These are phyloP conservation scores for Astrephomene gubernaculifera DNA, from an alignment of 139 green algal species.

Conservation along the genomic window DNA sequence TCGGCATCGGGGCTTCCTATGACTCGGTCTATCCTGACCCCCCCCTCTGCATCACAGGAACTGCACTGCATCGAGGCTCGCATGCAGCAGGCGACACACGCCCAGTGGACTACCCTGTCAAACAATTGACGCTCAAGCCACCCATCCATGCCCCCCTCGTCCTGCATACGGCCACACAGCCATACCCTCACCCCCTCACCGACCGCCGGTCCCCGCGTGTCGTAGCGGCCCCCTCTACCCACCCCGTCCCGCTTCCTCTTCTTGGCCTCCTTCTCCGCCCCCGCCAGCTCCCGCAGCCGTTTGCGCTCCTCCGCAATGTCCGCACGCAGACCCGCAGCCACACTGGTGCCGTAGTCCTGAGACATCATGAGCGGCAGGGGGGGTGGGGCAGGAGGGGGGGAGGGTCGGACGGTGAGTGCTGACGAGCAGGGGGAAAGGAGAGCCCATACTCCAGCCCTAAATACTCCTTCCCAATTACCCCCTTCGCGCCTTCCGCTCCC, in stretches of 20 bases:
- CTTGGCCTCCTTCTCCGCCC: slow-evolving; percentile 56
- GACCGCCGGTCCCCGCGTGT: background rate
- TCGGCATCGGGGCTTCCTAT: too few relatives aligned
- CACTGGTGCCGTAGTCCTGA: slow-evolving; percentile 19
- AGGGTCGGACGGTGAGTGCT: background rate
- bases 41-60: too few relatives aligned
- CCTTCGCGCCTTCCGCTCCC: background rate
- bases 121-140: too few relatives aligned
- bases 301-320: slow-evolving; percentile 50
- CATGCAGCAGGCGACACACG: too few relatives aligned
- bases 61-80: too few relatives aligned
- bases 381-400: background rate
- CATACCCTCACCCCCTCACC: background rate
- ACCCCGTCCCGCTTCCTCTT: slow-evolving; percentile 15
- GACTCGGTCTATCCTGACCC: too few relatives aligned
- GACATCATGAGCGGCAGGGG: background rate
- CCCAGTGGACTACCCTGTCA: too few relatives aligned
- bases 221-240: background rate
- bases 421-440: background rate
- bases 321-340: slow-evolving; percentile 33
- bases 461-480: background rate
- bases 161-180: too few relatives aligned
- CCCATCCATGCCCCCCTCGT: too few relatives aligned
- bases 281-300: slow-evolving; percentile 51
- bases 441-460: background rate